phyloP scores from a whole-genome alignment of 208 protist genomes.

The Leishmania mexicana region DNA sequence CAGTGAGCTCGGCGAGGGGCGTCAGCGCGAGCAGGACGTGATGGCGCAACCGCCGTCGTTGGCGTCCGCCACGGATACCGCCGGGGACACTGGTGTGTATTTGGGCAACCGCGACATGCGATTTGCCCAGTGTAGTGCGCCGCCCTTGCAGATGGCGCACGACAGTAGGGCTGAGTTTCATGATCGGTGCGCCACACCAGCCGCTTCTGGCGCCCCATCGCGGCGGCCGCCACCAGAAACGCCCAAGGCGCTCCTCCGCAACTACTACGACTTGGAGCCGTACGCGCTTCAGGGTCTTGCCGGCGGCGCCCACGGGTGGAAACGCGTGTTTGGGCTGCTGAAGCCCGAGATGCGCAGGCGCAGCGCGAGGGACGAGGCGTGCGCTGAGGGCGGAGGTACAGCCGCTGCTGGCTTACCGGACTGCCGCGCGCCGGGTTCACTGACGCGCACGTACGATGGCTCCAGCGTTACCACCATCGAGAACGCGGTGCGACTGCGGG shows the following conservation, averaged over 20 bases:
- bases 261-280: constrained; percentile 30
- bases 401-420: background rate
- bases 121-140: background rate
- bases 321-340: constrained; percentile 42
- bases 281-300: constrained; percentile 33
- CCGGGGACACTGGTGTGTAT: background rate
- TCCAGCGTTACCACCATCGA: constrained; percentile 2
- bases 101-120: background rate
- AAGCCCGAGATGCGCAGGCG: constrained; percentile 2
- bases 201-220: background rate
- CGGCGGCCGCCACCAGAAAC: background rate
- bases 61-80: background rate
- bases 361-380: background rate
- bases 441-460: constrained; percentile 28
- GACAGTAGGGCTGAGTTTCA: background rate
- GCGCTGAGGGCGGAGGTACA: background rate
- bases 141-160: background rate
- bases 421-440: constrained; percentile 10
- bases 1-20: background rate
- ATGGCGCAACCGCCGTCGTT: background rate
- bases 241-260: constrained; percentile 13
- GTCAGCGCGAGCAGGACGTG: background rate
- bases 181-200: background rate
- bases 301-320: constrained; percentile 45
- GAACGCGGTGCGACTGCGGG: constrained; percentile 2